Evolutionary conservation across 2,329 filamentous ascomycete species (phyloP).

Genomic region (Aspergillus brunneoviolaceus): DNA sequence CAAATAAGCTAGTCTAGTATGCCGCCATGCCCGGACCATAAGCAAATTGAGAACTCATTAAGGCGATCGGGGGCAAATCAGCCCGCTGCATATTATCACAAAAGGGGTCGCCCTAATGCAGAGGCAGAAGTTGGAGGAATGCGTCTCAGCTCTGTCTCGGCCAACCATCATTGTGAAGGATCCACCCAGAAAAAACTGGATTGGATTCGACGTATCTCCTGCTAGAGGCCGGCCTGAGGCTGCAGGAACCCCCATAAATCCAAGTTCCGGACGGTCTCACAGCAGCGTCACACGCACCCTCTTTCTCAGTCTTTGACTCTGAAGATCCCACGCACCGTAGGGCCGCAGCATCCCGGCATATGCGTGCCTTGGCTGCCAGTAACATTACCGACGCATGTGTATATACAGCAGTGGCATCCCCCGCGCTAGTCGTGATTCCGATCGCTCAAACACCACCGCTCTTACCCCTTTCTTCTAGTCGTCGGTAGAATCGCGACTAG

Average conservation of each 20-base stretch:
- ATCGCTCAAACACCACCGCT: neutral
- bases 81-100: neutral
- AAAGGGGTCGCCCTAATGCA: neutral
- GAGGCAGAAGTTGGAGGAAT: constrained; percentile 2
- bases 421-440: neutral
- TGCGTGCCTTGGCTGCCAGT: too few relatives aligned
- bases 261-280: constrained; percentile 2
- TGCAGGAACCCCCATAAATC: constrained; percentile 13
- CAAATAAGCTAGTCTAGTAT: neutral
- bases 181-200: constrained; percentile 3
- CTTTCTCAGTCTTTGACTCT: neutral
- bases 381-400: neutral
- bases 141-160: constrained; percentile 1
- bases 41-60: neutral
- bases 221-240: neutral
- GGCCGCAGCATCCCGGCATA: neutral
- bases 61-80: neutral
- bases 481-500: neutral
- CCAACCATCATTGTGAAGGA: constrained; percentile 11
- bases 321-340: constrained; percentile 3
- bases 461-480: neutral
- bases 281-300: neutral
- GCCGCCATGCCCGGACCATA: neutral
- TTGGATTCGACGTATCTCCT: neutral
- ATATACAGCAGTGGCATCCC: neutral